Evolutionary conservation across 2,329 filamentous ascomycete genomes (phyloP), one percentile per base, ranked within the genome.

Genomic region (Curvularia lunata): DNA sequence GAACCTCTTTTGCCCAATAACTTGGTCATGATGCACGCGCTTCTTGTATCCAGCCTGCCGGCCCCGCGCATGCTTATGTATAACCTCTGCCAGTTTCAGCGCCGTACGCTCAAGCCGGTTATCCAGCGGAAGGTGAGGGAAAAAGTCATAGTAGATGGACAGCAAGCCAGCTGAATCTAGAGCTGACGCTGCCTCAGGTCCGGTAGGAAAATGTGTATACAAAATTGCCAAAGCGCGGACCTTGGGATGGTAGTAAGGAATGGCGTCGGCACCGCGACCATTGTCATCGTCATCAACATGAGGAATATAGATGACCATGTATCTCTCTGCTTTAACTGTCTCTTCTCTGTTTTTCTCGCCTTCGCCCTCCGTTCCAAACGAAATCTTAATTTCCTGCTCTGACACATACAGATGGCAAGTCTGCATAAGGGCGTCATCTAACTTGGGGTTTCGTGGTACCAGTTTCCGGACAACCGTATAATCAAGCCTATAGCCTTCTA

Each of bases 231-330:
- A 82, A 12, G 86, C 86, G 50, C 83, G 84, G 21, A 96, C 88
- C 51, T 84, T 82, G 21, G 94, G 94, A 72, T 97, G 93, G 76
- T 97, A 98, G 77, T 90, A 97, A 1, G 94, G 94, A 60, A 95
- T 83, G 2, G 89, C 84, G 13, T 84, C 81, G 10, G 83, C 79
- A 21, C 43, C 43, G 30, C n/a, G 34, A 37, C 7, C 7, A 9
- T 5, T 34, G 18, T 23, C 27, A 3, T n/a, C 25, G 1, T 79
- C 79, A 30, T 82, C 75, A 8, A 86, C 82, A 75, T 97, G 92
- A 7, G 94, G 92, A 5, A 90, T 82, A 73, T 96, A 97, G 32
- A 96, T 76, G 16, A 96, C 86, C 51, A 94, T 77, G 30, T 82
- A 84, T 28, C 78, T 77, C 38, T 78, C 72, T 37, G 68, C 70